These are phyloP conservation scores for Neohortaea acidophila DNA, from an alignment of 495 filamentous ascomycete genomes.

Conservation along the genomic window DNA sequence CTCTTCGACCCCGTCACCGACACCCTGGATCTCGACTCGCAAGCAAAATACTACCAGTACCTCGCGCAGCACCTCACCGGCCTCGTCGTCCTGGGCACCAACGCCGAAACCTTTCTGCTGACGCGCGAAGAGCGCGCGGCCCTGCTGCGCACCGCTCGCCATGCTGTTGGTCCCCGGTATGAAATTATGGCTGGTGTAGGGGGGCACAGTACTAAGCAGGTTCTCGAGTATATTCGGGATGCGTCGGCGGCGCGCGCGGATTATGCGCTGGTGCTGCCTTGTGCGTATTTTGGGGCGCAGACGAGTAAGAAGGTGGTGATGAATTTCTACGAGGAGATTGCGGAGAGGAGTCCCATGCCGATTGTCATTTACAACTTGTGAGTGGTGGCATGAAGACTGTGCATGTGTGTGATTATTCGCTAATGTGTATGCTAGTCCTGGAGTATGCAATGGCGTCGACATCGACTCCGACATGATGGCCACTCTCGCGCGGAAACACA, in stretches of 20 bases:
- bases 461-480: slow-evolving; percentile 47
- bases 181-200: slow-evolving; percentile 34
- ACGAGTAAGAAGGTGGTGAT: slow-evolving; percentile 43
- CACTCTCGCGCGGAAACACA: slow-evolving; percentile 33
- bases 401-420: not conserved
- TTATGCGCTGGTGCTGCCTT: slow-evolving; percentile 46
- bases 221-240: slow-evolving; percentile 42
- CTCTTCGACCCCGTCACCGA: slow-evolving; percentile 21
- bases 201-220: slow-evolving; percentile 50
- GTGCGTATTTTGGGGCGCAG: slow-evolving; percentile 48
- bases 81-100: slow-evolving; percentile 22
- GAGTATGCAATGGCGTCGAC: slow-evolving; percentile 56
- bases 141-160: slow-evolving; percentile 16
- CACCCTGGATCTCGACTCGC: slow-evolving; percentile 13
- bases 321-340: slow-evolving; percentile 46
- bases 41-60: slow-evolving; percentile 21
- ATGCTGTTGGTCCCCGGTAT: slow-evolving; percentile 17
- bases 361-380: slow-evolving; percentile 54
- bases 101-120: slow-evolving; percentile 22
- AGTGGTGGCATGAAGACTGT: not conserved
- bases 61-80: slow-evolving; percentile 21
- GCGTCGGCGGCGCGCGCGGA: slow-evolving; percentile 42
- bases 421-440: slow-evolving; percentile 15
- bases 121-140: slow-evolving; percentile 19
- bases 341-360: slow-evolving; percentile 34